These are phyloP conservation scores for Calocera cornea DNA, from an alignment of 768 basidiomycete genomes.

Conservation along the genomic window DNA sequence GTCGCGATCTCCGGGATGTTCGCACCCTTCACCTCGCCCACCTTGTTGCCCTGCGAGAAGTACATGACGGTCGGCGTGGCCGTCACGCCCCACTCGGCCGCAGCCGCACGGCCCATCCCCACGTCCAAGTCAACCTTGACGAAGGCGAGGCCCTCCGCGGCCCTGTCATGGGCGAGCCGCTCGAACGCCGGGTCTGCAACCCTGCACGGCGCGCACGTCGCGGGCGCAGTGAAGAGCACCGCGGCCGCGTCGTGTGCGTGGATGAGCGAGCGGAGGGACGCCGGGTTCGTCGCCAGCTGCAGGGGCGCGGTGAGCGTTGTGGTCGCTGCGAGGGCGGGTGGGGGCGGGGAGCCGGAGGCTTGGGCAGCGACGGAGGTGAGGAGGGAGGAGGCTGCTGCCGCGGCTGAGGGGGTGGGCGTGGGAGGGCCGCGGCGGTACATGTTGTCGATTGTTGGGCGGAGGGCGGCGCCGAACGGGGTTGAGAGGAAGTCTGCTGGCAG, in stretches of 20 bases:
- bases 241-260: slow-evolving; percentile 55
- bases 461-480: slow-evolving; percentile 72
- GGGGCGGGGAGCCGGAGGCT: slow-evolving; percentile 20
- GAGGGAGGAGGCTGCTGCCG: slow-evolving; percentile 32
- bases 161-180: slow-evolving; percentile 52
- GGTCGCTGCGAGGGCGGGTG: slow-evolving; percentile 28
- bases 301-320: slow-evolving; percentile 47
- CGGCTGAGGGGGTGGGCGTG: slow-evolving; percentile 26
- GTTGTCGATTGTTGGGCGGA: slow-evolving; percentile 80
- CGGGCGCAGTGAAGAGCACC: slow-evolving; percentile 66
- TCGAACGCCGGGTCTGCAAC: slow-evolving; percentile 79
- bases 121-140: slow-evolving; percentile 71
- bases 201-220: slow-evolving; percentile 62
- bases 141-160: slow-evolving; percentile 47
- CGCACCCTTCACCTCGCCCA: slow-evolving; percentile 57
- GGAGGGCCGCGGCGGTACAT: slow-evolving; percentile 61
- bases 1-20: slow-evolving; percentile 53
- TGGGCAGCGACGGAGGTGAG: slow-evolving; percentile 21
- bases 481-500: slow-evolving; percentile 74
- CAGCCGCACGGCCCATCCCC: slow-evolving; percentile 48
- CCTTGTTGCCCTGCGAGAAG: slow-evolving; percentile 65
- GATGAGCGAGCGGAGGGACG: slow-evolving; percentile 57
- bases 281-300: slow-evolving; percentile 57
- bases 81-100: slow-evolving; percentile 46
- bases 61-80: slow-evolving; percentile 86